Evolutionary conservation across 768 basidiomycete species (phyloP).

Genomic region (Phlebiopsis flavidoalba): DNA sequence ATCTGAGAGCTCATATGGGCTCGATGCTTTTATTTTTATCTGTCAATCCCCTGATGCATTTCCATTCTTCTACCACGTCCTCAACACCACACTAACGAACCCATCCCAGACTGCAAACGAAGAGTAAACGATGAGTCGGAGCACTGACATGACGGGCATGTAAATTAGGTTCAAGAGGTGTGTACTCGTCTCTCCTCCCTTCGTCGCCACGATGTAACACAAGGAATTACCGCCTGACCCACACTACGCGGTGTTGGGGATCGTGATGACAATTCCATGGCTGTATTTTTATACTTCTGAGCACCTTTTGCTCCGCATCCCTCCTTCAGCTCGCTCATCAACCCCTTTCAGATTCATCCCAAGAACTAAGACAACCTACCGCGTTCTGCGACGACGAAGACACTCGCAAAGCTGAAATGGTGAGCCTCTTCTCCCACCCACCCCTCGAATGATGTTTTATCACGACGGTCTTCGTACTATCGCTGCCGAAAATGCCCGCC

Average conservation of each 20-base stretch:
- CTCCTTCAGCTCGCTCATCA: neutral
- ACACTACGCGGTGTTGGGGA: slow-evolving; percentile 30
- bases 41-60: slow-evolving; percentile 59
- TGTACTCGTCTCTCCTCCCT: neutral
- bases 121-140: neutral
- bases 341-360: neutral
- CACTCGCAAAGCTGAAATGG: neutral
- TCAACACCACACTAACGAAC: slow-evolving; percentile 2
- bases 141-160: neutral
- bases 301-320: slow-evolving; percentile 10
- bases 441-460: slow-evolving; percentile 59
- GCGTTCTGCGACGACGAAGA: neutral
- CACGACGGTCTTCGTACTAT: slow-evolving; percentile 92
- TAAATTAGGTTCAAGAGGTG: slow-evolving; percentile 4
- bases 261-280: slow-evolving; percentile 73
- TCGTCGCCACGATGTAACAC: slow-evolving; percentile 46
- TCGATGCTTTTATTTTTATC: slow-evolving; percentile 64
- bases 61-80: neutral
- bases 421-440: neutral
- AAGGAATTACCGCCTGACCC: slow-evolving; percentile 88
- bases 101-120: neutral
- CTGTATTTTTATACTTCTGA: slow-evolving; percentile 73
- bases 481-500: slow-evolving; percentile 88
- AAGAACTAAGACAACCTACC: neutral
- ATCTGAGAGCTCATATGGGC: slow-evolving; percentile 65